Percentiles rank a stretch among this genome's conserved stretches.
phyloP scores from a whole-genome alignment of 73 alveolate genomes.

The Paramecium bursaria region DNA sequence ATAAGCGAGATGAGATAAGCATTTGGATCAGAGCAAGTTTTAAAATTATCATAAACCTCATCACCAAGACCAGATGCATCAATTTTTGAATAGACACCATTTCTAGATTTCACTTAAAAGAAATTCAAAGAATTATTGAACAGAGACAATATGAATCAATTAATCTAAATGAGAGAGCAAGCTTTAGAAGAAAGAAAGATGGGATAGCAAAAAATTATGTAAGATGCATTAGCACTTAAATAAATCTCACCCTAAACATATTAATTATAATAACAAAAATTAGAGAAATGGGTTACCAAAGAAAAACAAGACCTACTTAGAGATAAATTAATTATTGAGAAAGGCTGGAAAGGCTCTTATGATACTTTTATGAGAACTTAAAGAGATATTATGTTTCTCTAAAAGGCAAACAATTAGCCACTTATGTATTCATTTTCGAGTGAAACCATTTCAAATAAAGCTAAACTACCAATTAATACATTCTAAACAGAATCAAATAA shows the following conservation, averaged over 20 bases:
- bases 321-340: slow-evolving; percentile 11
- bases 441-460: slow-evolving; percentile 6
- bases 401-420: not conserved
- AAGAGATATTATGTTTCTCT: slow-evolving; percentile 38
- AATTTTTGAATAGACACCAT: slow-evolving; percentile 36
- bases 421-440: slow-evolving; percentile 32
- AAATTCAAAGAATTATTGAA: slow-evolving; percentile 36
- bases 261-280: slow-evolving; percentile 44
- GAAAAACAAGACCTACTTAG: slow-evolving; percentile 74
- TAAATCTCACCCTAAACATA: slow-evolving; percentile 74
- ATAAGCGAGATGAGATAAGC: slow-evolving; percentile 44
- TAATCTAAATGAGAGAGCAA: slow-evolving; percentile 78
- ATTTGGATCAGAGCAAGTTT: slow-evolving; percentile 30
- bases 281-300: slow-evolving; percentile 77
- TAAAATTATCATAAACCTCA: slow-evolving; percentile 12
- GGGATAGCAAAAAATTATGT: slow-evolving; percentile 67
- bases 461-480: not conserved
- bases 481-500: slow-evolving; percentile 14
- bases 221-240: slow-evolving; percentile 64
- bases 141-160: slow-evolving; percentile 47
- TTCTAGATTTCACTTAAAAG: slow-evolving; percentile 36
- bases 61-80: slow-evolving; percentile 34
- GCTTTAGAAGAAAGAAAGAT: slow-evolving; percentile 73
- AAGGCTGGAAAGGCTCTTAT: slow-evolving; percentile 55
- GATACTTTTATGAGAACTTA: slow-evolving; percentile 50